phyloP scores from a whole-genome alignment of 345 rosid species.

The Euphorbia tirucalli region DNA sequence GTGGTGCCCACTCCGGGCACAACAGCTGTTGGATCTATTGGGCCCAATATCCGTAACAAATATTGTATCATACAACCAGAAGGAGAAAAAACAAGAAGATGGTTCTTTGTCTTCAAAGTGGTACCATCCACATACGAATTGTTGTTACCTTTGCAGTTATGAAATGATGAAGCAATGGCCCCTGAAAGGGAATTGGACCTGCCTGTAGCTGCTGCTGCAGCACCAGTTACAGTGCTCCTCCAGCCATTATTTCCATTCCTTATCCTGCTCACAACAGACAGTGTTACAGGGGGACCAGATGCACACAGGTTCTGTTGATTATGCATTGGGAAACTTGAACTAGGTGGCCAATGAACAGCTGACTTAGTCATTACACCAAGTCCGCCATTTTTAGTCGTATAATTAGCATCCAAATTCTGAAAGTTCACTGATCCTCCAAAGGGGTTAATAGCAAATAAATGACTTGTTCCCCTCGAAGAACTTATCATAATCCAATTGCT shows the following conservation, averaged over 20 bases:
- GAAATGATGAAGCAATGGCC: conserved; percentile 73
- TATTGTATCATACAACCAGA: conserved; percentile 83
- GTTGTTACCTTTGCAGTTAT: conserved; percentile 49
- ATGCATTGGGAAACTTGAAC: conserved; percentile 29
- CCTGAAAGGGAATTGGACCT: conserved; percentile 58
- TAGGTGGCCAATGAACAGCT: conserved; percentile 40
- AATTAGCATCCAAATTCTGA: conserved; percentile 34
- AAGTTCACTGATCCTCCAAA: conserved; percentile 45
- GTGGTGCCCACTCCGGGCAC: conserved; percentile 35
- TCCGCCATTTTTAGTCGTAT: conserved; percentile 31
- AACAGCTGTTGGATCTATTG: conserved; percentile 33
- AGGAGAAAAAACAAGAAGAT: conserved; percentile 80
- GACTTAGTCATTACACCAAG: conserved; percentile 32
- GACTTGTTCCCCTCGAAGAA: conserved; percentile 94
- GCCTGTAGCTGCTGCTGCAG: conserved; percentile 89
- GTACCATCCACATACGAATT: conserved; percentile 25
- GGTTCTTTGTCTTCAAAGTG: conserved; percentile 44
- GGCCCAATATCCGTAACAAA: conserved; percentile 40
- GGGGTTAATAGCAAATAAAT: conserved; percentile 78
- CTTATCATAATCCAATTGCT: conserved; percentile 88
- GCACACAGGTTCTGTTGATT: conserved; percentile 39
- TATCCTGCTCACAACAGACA: conserved; percentile 77
- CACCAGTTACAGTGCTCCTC: conserved; percentile 73
- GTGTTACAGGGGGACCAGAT: conserved; percentile 57
- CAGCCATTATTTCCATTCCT: conserved; percentile 75